These are phyloP conservation scores for Ogataea zsoltii DNA, from an alignment of 805 yeast species.

Conservation along the genomic window DNA sequence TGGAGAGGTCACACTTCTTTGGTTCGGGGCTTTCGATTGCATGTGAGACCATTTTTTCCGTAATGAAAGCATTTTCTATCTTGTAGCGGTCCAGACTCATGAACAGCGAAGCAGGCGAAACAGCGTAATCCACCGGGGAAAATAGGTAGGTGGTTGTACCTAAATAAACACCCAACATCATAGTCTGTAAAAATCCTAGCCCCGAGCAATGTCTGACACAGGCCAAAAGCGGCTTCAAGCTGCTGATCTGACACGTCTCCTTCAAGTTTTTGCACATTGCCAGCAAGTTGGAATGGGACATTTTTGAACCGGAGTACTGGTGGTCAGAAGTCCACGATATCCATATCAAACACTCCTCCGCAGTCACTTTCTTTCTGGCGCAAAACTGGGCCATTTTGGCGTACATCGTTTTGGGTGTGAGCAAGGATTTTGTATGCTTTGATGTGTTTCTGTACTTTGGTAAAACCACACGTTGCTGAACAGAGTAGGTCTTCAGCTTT, in stretches of 20 bases:
- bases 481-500: constrained; percentile 48
- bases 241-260: constrained; percentile 84
- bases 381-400: constrained; percentile 41
- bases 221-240: constrained; percentile 73
- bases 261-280: constrained; percentile 86
- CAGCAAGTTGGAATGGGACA: constrained; percentile 63
- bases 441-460: constrained; percentile 68
- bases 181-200: constrained; percentile 85
- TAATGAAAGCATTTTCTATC: constrained; percentile 83
- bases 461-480: constrained; percentile 26
- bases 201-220: constrained; percentile 85
- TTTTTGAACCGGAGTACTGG: constrained; percentile 54
- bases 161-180: constrained; percentile 76
- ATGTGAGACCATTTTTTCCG: constrained; percentile 78
- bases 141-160: constrained; percentile 85
- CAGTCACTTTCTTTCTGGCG: constrained; percentile 31
- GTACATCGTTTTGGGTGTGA: constrained; percentile 37
- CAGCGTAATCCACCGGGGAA: constrained; percentile 74
- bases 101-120: constrained; percentile 71
- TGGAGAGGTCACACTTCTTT: constrained; percentile 58
- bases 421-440: constrained; percentile 48
- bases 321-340: constrained; percentile 73
- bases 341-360: constrained; percentile 56
- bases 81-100: constrained; percentile 70
- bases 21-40: constrained; percentile 54